A percentile compares a stretch with the other conserved stretches of the same genome.
These are phyloP conservation scores for Spongospora subterranea DNA, from an alignment of 208 protist genomes.

Conservation along the genomic window DNA sequence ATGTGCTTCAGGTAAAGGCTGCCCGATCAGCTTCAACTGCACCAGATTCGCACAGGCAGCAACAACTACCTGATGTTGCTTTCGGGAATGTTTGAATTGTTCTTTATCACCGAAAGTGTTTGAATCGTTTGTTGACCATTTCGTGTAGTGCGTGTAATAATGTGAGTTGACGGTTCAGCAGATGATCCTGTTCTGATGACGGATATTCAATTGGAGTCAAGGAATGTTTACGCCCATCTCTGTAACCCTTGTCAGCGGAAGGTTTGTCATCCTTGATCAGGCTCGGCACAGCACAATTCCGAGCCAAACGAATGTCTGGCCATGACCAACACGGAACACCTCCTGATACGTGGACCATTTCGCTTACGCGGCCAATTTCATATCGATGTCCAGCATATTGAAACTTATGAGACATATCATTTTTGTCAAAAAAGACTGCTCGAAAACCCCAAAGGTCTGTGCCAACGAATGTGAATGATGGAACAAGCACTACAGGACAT, in stretches of 20 bases:
- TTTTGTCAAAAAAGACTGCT: neutral
- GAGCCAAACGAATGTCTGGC: neutral
- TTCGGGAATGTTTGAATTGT: too few relatives aligned
- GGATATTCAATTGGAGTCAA: neutral
- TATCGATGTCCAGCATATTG: neutral
- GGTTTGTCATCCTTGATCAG: neutral
- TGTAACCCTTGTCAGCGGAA: slow-evolving; percentile 5
- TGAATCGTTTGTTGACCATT: slow-evolving; percentile 7
- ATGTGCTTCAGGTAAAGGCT: too few relatives aligned
- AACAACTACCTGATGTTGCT: too few relatives aligned
- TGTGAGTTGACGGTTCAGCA: too few relatives aligned
- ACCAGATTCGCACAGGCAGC: too few relatives aligned
- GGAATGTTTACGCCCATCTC: neutral
- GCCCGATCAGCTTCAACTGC: too few relatives aligned
- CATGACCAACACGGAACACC: neutral
- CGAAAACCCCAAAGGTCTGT: neutral
- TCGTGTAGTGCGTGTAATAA: neutral
- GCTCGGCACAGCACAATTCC: neutral
- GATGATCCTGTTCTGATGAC: neutral
- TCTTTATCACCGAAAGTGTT: neutral
- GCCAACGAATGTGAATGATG: neutral
- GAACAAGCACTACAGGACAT: too few relatives aligned
- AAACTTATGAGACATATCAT: neutral
- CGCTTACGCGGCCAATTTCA: neutral
- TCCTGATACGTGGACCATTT: neutral